Evolutionary conservation across 2,329 filamentous ascomycete species (phyloP), one percentile per base, ranked within the genome.

Genomic region (Gnomoniopsis sp.): DNA sequence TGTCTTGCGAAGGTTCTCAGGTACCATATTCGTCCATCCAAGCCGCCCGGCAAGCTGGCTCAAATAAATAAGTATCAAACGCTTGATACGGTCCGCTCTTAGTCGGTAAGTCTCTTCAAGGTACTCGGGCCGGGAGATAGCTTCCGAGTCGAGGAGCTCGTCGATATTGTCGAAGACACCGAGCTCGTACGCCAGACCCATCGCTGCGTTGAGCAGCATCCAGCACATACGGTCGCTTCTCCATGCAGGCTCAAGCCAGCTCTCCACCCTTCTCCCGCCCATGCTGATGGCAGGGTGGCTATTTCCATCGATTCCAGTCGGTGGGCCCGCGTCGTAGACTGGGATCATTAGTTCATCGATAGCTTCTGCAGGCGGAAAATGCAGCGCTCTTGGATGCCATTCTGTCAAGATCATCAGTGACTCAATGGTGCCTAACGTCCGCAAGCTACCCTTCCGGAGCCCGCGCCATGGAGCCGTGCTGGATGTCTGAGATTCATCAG

Each of bases 211-310:
- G 33, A 98, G 81, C 15, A 98, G 79, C 91, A 97, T 97, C 93
- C 93, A 97, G 70, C 91, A 96, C 90, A 97, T 96, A 56, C 92
- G 89, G 68, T 97, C 93, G 64, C 89, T 91, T 66, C 93, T 84
- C 91, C 93, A 97, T 10, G 91, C 93, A 2, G 95, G 95, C 72
- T 99, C 95, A 3, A 98, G 84, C 91, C 95, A 98, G 71, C 91
- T 93, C 69, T 96, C 92, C 63, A 97, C 95, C 30, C 92, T 81
- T 71, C 90, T 88, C 11, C 91, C 91, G 48, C 91, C 90, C 21
- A 91, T 83, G n/a, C 85, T 84, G 33, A 82, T 82, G 60, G 72
- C 71, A 7, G 75, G 75, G 54, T 77, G 72, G 58, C 72, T 72
- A 22, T 67, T 72, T 3, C 71, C 71, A 55, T 77, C 77, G 6